Conservation (phyloP, 2,329 filamentous ascomycete genomes). For the Colletotrichum orchidophilum region DNA sequence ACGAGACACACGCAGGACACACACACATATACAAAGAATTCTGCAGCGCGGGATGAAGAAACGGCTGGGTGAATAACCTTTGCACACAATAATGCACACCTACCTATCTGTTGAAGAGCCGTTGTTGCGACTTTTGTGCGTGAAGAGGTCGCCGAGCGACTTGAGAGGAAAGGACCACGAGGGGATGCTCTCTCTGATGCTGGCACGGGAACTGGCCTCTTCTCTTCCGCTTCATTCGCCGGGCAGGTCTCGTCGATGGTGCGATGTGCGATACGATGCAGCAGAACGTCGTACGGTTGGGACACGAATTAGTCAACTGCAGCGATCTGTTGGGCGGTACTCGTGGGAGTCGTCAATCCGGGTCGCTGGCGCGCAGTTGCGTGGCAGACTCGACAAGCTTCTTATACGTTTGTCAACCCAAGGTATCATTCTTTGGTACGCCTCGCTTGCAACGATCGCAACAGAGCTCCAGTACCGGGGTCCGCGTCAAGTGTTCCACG, state of each 20-base stretch:
- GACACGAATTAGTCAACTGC: not conserved
- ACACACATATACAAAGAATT: not conserved
- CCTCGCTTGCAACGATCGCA: not conserved
- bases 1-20: not conserved
- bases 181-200: not conserved
- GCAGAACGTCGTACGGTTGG: not conserved
- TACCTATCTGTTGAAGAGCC: conserved; percentile 8
- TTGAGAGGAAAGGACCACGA: not conserved
- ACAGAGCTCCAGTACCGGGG: not conserved
- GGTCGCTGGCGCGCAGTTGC: not conserved
- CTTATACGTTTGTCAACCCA: not conserved
- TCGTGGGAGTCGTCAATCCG: not conserved
- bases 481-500: not conserved
- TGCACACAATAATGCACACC: conserved; percentile 2
- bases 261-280: not conserved
- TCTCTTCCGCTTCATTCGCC: not conserved
- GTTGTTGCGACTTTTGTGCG: not conserved
- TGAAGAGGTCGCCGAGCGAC: not conserved
- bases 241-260: not conserved
- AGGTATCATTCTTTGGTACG: not conserved
- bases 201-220: not conserved
- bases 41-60: not conserved
- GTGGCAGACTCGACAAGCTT: not conserved
- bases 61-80: not conserved
- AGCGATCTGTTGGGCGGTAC: not conserved